Conservation (phyloP, 2,329 filamentous ascomycete species). For the Aspergillus sp. region DNA sequence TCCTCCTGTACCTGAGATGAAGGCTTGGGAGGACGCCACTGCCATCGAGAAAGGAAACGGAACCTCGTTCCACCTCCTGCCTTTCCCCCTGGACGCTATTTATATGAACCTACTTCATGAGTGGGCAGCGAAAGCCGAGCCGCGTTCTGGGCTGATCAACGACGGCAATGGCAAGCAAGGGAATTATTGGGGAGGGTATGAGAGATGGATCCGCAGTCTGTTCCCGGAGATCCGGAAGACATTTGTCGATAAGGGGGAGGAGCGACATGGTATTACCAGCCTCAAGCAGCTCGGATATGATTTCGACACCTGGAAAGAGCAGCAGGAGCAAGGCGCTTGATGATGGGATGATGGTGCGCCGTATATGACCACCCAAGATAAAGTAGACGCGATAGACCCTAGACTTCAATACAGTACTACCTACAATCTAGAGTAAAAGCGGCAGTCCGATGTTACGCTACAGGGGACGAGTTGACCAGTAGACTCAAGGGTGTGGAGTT, state of each 20-base stretch:
- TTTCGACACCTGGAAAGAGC: conserved; percentile 44
- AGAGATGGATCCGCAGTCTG: conserved; percentile 68
- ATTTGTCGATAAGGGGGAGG: conserved; percentile 65
- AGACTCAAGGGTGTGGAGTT: conserved; percentile 7
- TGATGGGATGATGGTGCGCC: background rate
- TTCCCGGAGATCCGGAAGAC: conserved; percentile 68
- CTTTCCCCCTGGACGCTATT: conserved; percentile 48
- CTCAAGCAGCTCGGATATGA: conserved; percentile 71
- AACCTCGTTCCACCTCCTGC: conserved; percentile 53
- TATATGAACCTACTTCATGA: conserved; percentile 44
- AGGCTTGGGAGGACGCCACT: conserved; percentile 58
- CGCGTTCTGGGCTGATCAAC: conserved; percentile 39
- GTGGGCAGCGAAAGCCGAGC: conserved; percentile 39
- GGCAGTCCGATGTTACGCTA: background rate
- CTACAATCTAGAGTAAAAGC: background rate
- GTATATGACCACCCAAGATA: background rate
- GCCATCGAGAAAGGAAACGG: conserved; percentile 46
- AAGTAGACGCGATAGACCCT: background rate
- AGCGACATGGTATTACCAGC: conserved; percentile 55
- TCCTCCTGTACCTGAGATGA: conserved; percentile 64
- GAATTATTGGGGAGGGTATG: conserved; percentile 67
- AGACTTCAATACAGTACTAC: background rate
- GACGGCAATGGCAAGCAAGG: conserved; percentile 61
- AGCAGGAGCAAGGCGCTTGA: conserved; percentile 11
- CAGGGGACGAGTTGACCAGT: background rate